phyloP scores from a whole-genome alignment of 345 rosid species.

The Camelina neglecta region DNA sequence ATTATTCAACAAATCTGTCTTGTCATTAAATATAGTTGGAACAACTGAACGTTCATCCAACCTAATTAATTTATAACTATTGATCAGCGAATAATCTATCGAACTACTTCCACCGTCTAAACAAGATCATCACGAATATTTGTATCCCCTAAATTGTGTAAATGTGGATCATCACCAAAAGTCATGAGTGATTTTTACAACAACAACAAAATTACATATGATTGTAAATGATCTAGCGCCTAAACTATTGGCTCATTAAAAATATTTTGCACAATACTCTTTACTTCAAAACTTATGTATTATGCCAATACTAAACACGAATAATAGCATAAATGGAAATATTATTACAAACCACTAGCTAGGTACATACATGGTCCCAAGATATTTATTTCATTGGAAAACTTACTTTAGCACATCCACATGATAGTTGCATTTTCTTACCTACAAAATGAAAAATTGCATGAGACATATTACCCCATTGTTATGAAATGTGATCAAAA shows the following conservation, averaged over 20 bases:
- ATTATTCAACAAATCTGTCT: neutral
- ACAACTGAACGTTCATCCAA: neutral
- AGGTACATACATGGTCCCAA: neutral
- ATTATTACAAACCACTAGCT: neutral
- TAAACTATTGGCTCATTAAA: neutral
- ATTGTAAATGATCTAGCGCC: neutral
- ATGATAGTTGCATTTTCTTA: neutral
- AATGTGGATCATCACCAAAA: neutral
- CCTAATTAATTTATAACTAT: neutral
- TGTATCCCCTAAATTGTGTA: neutral
- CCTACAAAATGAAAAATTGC: conserved; percentile 4
- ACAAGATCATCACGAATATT: neutral
- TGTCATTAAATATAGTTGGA: neutral
- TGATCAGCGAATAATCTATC: neutral
- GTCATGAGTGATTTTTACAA: neutral
- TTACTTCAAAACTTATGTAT: neutral
- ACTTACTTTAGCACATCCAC: conserved; percentile 38
- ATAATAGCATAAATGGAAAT: neutral
- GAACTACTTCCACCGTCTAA: neutral
- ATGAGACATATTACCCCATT: too few species aligned
- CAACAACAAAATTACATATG: neutral
- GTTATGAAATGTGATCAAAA: too few species aligned
- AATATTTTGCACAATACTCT: neutral
- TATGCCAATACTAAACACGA: neutral
- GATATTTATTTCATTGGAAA: conserved; percentile 19